Conservation (phyloP, 1,284 basidiomycete species). For the Pseudozyma pruni region DNA sequence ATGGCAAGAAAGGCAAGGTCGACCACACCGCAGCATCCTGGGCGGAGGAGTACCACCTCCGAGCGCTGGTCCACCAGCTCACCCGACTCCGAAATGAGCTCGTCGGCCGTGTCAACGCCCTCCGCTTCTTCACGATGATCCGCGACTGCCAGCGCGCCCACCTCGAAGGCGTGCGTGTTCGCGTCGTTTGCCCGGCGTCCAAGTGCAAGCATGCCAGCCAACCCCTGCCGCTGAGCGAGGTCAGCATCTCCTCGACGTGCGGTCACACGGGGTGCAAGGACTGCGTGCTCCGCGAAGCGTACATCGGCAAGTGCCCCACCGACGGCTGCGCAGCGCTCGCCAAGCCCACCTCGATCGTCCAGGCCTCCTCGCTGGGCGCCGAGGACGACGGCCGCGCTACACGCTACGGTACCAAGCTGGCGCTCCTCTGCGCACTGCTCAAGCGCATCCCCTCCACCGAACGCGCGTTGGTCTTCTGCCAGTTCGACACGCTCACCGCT, state of each 20-base stretch:
- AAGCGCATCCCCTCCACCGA: constrained; percentile 81
- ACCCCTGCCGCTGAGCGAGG: constrained; percentile 29
- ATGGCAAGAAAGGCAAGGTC: constrained; percentile 24
- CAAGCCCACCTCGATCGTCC: constrained; percentile 50
- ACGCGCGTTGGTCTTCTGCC: constrained; percentile 88
- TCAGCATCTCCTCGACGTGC: constrained; percentile 51
- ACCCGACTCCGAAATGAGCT: constrained; percentile 53
- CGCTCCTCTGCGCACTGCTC: constrained; percentile 83
- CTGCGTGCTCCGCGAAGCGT: constrained; percentile 50
- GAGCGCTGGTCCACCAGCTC: constrained; percentile 52
- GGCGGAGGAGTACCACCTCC: constrained; percentile 48
- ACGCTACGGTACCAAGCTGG: constrained; percentile 87
- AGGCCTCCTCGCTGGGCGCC: constrained; percentile 45
- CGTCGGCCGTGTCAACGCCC: constrained; percentile 48
- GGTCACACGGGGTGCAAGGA: constrained; percentile 51
- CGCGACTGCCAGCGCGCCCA: constrained; percentile 53
- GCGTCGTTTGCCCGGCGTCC: constrained; percentile 39
- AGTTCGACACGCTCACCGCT: constrained; percentile 89
- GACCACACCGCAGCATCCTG: constrained; percentile 40
- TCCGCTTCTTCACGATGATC: constrained; percentile 56
- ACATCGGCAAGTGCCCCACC: constrained; percentile 52
- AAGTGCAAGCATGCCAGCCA: constrained; percentile 31
- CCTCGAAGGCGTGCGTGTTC: constrained; percentile 27
- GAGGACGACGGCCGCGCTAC: constrained; percentile 72
- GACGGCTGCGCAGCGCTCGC: constrained; percentile 46